Evolutionary conservation across 2,329 filamentous ascomycete genomes (phyloP).

Genomic region (Stenocarpella maydis): DNA sequence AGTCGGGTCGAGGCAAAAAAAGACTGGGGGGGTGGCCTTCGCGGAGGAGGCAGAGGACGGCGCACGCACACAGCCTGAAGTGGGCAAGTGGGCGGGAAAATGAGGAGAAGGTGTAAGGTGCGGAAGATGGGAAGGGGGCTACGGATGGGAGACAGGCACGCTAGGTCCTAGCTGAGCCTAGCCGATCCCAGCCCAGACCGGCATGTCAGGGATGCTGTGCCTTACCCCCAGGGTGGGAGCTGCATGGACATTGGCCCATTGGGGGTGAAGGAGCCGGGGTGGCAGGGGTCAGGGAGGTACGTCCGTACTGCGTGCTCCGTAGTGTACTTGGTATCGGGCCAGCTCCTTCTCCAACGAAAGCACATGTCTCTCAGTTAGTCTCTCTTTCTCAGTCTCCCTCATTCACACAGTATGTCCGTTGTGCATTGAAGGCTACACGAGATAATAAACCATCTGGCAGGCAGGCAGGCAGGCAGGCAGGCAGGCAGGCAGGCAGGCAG

Average conservation of each 20-base stretch:
- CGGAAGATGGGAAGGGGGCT: conserved; percentile 29
- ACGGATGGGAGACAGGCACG: conserved; percentile 13
- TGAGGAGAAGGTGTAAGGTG: conserved; percentile 33
- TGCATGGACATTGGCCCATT: neutral
- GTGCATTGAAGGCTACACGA: no score
- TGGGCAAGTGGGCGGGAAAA: conserved; percentile 31
- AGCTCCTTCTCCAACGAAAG: no score
- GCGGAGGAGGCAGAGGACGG: no score
- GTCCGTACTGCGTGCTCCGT: no score
- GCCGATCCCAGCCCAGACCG: conserved; percentile 1
- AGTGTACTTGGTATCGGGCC: no score
- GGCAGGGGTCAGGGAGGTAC: conserved; percentile 18
- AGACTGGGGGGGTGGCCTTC: conserved; percentile 3
- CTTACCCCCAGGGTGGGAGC: conserved; percentile 24
- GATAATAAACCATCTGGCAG: no score
- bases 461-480: no score
- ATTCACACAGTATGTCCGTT: conserved; percentile 11
- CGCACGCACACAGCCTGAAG: no score
- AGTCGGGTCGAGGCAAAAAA: conserved; percentile 25
- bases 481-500: no score
- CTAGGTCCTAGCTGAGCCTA: conserved; percentile 22
- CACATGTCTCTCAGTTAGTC: no score
- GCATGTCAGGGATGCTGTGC: conserved; percentile 22
- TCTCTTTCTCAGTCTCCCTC: neutral
- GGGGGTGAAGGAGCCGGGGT: conserved; percentile 10